Conservation (phyloP, 2,329 filamentous ascomycete genomes). For the Aspergillus novoparasiticus region DNA sequence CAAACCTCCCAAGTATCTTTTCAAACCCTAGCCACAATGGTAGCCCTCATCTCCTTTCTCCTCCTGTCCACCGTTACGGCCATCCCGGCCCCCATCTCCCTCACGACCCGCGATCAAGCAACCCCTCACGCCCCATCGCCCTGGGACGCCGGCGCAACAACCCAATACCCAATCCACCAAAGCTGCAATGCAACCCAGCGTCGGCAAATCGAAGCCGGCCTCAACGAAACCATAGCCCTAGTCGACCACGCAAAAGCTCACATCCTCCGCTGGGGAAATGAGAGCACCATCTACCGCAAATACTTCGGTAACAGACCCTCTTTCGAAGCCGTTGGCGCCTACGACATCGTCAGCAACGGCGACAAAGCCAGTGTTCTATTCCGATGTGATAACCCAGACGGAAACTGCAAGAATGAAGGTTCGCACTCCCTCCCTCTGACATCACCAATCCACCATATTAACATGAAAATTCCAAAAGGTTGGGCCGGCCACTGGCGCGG, state of each 20-base stretch:
- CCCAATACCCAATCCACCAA: constrained; percentile 57
- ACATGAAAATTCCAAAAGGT: constrained; percentile 40
- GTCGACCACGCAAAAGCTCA: constrained; percentile 66
- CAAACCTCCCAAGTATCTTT: not conserved
- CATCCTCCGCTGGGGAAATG: constrained; percentile 51
- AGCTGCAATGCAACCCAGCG: constrained; percentile 68
- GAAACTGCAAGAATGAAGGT: constrained; percentile 60
- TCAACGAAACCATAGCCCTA: constrained; percentile 61
- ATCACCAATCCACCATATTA: not conserved
- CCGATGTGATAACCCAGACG: constrained; percentile 69
- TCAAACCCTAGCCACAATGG: not conserved
- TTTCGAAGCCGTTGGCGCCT: constrained; percentile 63
- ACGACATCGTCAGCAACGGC: constrained; percentile 60
- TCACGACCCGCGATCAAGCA: not conserved
- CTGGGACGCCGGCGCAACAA: constrained; percentile 42
- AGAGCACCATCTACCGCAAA: constrained; percentile 62
- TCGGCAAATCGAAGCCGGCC: constrained; percentile 57
- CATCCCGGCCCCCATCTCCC: constrained; percentile 7
- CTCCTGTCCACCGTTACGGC: constrained; percentile 14
- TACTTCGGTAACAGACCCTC: constrained; percentile 67
- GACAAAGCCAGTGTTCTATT: constrained; percentile 62
- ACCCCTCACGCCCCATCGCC: constrained; percentile 17
- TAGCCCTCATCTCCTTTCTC: constrained; percentile 11
- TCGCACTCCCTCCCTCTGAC: constrained; percentile 25
- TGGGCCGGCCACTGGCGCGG: constrained; percentile 72